Evolutionary conservation across 177 flowering plant species (phyloP).

Genomic region (Telopea speciosissima): DNA sequence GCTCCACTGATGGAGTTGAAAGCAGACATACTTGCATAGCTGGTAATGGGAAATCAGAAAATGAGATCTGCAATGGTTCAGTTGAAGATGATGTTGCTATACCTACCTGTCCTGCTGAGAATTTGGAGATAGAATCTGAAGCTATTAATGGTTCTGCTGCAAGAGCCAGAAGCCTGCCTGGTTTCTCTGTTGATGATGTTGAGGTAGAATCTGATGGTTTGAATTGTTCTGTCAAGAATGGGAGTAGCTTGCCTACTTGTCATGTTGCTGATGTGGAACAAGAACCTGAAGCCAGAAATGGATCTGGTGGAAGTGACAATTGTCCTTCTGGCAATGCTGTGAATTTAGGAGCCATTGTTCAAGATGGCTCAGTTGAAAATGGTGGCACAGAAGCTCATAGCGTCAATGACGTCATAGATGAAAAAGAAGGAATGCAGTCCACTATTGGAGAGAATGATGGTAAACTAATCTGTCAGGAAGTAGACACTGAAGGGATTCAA

Average conservation of each 20-base stretch:
- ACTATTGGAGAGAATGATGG: conserved; percentile 12
- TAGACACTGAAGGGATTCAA: conserved; percentile 15
- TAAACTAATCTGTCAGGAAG: conserved; percentile 18
- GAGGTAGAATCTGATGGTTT: not conserved
- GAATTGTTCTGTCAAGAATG: conserved; percentile 3
- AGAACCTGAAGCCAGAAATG: conserved; percentile 24
- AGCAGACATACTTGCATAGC: conserved; percentile 3
- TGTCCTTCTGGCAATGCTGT: not conserved
- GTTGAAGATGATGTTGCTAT: conserved; percentile 8
- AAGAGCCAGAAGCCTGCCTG: conserved; percentile 5
- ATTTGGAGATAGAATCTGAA: conserved; percentile 12
- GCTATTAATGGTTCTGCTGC: conserved; percentile 10
- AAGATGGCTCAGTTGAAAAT: conserved; percentile 6
- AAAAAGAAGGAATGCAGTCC: conserved; percentile 15
- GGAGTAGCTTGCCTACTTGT: conserved; percentile 1
- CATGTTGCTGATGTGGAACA: conserved; percentile 18
- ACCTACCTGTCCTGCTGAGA: conserved; percentile 10
- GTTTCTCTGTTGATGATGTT: not conserved
- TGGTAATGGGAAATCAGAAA: conserved; percentile 13
- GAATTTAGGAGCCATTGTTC: conserved; percentile 13
- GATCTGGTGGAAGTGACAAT: conserved; percentile 5
- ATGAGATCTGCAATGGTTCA: conserved; percentile 4
- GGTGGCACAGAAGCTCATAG: conserved; percentile 9
- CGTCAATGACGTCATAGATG: conserved; percentile 10
- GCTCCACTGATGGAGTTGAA: conserved; percentile 10